phyloP scores from a whole-genome alignment of 1,284 basidiomycete species.

The Irpex sp. region DNA sequence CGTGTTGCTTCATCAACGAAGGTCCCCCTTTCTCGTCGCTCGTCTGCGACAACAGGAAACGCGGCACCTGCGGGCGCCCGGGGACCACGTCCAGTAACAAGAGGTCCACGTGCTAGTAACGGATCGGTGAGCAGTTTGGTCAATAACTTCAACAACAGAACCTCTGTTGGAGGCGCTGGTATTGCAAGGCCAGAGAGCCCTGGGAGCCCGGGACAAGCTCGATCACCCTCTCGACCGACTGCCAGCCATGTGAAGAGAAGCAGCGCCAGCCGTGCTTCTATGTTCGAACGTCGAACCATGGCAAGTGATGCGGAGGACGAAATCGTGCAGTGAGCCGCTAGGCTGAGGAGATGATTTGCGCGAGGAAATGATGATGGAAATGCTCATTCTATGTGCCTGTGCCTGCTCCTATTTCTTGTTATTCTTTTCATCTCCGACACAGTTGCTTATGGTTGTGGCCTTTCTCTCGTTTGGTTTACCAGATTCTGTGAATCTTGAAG shows the following conservation, averaged over 20 bases:
- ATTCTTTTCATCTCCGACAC: not conserved
- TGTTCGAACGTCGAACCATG: constrained; percentile 72
- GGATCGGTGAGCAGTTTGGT: constrained; percentile 51
- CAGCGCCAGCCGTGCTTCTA: constrained; percentile 41
- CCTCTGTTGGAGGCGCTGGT: constrained; percentile 23
- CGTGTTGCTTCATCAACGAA: constrained; percentile 21
- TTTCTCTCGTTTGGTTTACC: not conserved
- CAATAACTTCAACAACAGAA: constrained; percentile 48
- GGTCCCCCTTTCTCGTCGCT: constrained; percentile 28
- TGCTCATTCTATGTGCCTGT: not conserved
- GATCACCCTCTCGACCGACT: constrained; percentile 25
- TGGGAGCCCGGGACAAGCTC: constrained; percentile 10
- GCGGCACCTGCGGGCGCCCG: constrained; percentile 46
- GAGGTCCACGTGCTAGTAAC: constrained; percentile 40
- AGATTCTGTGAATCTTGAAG: not conserved
- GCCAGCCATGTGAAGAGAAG: constrained; percentile 30
- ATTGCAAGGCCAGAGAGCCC: constrained; percentile 11
- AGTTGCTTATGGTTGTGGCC: not conserved
- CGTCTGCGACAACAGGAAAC: constrained; percentile 32
- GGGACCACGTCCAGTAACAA: constrained; percentile 50
- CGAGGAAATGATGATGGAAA: not conserved
- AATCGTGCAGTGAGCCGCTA: constrained; percentile 35
- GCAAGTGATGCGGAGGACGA: constrained; percentile 80
- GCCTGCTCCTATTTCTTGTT: not conserved
- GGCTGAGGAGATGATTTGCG: not conserved